phyloP scores from a whole-genome alignment of 2,329 filamentous ascomycete genomes.

The Xylariaceae sp. region DNA sequence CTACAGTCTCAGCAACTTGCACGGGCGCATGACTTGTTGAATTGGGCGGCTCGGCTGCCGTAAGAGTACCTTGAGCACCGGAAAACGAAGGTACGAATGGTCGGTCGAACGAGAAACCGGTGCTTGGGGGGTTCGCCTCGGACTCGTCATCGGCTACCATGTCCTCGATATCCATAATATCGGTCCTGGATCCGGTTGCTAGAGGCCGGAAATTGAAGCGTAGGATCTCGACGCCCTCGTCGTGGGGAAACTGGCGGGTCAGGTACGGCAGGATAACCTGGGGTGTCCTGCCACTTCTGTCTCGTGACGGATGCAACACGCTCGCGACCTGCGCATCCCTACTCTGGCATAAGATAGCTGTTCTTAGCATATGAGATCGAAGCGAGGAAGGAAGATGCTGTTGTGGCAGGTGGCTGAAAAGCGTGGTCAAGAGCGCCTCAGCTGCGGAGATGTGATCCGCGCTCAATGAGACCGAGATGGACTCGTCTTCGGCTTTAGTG shows the following conservation, averaged over 20 bases:
- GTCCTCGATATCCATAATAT: slow-evolving; percentile 42
- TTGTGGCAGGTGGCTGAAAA: slow-evolving; percentile 67
- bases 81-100: slow-evolving; percentile 20
- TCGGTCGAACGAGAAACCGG: slow-evolving; percentile 30
- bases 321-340: slow-evolving; percentile 78
- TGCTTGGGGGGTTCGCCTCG: slow-evolving; percentile 23
- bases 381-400: slow-evolving; percentile 69
- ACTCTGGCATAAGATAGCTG: slow-evolving; percentile 71
- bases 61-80: slow-evolving; percentile 7
- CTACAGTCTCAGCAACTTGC: slow-evolving; percentile 14
- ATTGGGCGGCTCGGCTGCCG: slow-evolving; percentile 10
- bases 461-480: slow-evolving; percentile 40
- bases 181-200: slow-evolving; percentile 30
- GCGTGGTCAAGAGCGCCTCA: slow-evolving; percentile 59
- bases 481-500: slow-evolving; percentile 40
- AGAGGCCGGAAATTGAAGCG: slow-evolving; percentile 58
- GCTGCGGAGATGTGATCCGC: slow-evolving; percentile 59
- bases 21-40: slow-evolving; percentile 8
- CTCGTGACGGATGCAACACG: slow-evolving; percentile 74
- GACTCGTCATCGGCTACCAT: slow-evolving; percentile 38
- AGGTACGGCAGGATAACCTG: slow-evolving; percentile 82
- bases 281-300: slow-evolving; percentile 64
- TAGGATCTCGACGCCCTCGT: slow-evolving; percentile 72
- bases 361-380: slow-evolving; percentile 77
- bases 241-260: slow-evolving; percentile 63